A percentile compares a stretch with the other conserved stretches of the same genome.
Conservation (phyloP, 2,329 filamentous ascomycete genomes). For the Aspergillus fijiensis region DNA sequence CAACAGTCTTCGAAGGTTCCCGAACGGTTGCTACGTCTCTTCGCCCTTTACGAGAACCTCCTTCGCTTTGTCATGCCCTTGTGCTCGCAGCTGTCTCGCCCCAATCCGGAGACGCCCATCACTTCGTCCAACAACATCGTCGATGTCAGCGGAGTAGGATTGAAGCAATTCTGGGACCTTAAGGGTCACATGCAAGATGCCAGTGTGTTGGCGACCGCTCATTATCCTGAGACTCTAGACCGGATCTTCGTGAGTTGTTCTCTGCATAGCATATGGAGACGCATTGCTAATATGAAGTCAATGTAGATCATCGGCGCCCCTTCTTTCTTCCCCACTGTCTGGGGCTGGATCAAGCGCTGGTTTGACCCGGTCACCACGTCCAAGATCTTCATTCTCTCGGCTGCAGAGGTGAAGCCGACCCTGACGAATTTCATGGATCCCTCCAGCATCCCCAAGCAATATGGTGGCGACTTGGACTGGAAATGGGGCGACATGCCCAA, state of each 20-base stretch:
- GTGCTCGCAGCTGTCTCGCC: slow-evolving; percentile 74
- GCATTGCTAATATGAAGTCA: background rate
- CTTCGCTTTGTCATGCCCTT: slow-evolving; percentile 83
- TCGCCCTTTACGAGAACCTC: slow-evolving; percentile 91
- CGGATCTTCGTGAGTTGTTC: slow-evolving; percentile 62
- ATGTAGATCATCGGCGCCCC: slow-evolving; percentile 80
- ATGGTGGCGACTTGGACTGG: slow-evolving; percentile 84
- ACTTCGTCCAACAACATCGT: slow-evolving; percentile 94
- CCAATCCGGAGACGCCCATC: slow-evolving; percentile 76
- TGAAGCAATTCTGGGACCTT: slow-evolving; percentile 95
- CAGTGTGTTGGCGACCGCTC: slow-evolving; percentile 80
- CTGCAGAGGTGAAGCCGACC: slow-evolving; percentile 71
- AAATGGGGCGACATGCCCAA: slow-evolving; percentile 72
- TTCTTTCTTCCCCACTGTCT: slow-evolving; percentile 82
- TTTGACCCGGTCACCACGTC: slow-evolving; percentile 91
- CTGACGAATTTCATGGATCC: slow-evolving; percentile 79
- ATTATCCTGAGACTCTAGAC: slow-evolving; percentile 93
- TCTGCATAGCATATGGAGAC: background rate
- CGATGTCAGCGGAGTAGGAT: slow-evolving; percentile 80
- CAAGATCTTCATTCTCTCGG: slow-evolving; percentile 88
- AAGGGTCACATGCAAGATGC: slow-evolving; percentile 93
- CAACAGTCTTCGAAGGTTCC: slow-evolving; percentile 59
- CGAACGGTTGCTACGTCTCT: slow-evolving; percentile 77
- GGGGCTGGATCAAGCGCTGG: slow-evolving; percentile 95
- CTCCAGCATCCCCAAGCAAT: slow-evolving; percentile 81